A percentile compares a stretch with the other conserved stretches of the same genome.
Conservation (phyloP, 2,329 filamentous ascomycete genomes). For the Alternaria gansuensis region DNA sequence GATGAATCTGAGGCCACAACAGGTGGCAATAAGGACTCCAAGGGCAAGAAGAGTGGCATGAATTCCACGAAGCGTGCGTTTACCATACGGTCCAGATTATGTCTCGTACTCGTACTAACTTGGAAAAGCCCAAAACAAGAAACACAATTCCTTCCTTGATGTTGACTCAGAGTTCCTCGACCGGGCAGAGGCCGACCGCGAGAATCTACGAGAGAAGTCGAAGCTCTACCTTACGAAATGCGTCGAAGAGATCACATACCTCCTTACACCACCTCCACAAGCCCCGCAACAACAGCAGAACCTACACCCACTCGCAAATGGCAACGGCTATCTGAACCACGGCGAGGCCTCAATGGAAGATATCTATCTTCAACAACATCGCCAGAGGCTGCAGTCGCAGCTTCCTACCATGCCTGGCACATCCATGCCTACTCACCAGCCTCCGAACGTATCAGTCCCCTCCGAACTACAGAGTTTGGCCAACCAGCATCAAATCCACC, state of each 20-base stretch:
- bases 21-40: slow-evolving; percentile 50
- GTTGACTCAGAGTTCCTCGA: slow-evolving; percentile 55
- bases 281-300: slow-evolving; percentile 64
- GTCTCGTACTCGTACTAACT: slow-evolving; percentile 28
- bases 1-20: slow-evolving; percentile 60
- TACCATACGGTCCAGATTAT: not conserved
- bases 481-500: slow-evolving; percentile 51
- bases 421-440: slow-evolving; percentile 69
- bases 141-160: slow-evolving; percentile 62
- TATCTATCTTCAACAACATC: slow-evolving; percentile 66
- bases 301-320: slow-evolving; percentile 49
- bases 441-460: slow-evolving; percentile 57
- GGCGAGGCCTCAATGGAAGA: slow-evolving; percentile 68
- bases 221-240: slow-evolving; percentile 71
- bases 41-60: slow-evolving; percentile 46
- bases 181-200: slow-evolving; percentile 62
- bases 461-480: slow-evolving; percentile 55
- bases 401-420: slow-evolving; percentile 48
- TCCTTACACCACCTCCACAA: slow-evolving; percentile 71
- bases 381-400: slow-evolving; percentile 62
- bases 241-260: slow-evolving; percentile 73
- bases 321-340: slow-evolving; percentile 56
- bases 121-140: slow-evolving; percentile 56
- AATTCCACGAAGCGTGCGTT: slow-evolving; percentile 42
- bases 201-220: slow-evolving; percentile 69